A percentile compares a stretch with the other conserved stretches of the same genome.
Conservation (phyloP, 805 yeast species). For the Yarrowia sp. region DNA sequence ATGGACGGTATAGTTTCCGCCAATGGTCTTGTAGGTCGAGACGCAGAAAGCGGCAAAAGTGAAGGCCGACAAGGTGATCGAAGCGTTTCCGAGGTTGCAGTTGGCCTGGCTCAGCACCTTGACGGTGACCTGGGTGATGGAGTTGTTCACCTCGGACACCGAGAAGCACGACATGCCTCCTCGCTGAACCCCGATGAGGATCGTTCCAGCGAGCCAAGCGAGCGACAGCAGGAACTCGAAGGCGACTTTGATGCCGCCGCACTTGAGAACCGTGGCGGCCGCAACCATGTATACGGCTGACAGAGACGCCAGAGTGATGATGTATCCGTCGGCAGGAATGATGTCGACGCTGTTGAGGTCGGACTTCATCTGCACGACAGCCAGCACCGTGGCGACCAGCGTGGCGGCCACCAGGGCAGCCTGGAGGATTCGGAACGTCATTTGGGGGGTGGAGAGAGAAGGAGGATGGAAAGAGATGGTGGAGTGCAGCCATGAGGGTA, state of each 20-base stretch:
- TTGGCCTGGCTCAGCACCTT: conserved; percentile 15
- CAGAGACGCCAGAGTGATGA: conserved; percentile 4
- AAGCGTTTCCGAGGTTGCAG: conserved; percentile 6
- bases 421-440: not conserved
- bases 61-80: not conserved
- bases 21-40: not conserved
- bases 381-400: not conserved
- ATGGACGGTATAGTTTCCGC: not conserved
- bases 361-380: not conserved
- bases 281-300: not conserved
- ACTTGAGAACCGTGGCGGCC: not conserved
- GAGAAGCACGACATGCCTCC: conserved; percentile 25
- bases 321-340: conserved; percentile 8
- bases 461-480: not conserved
- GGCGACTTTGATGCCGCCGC: not conserved
- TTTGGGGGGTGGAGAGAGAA: not conserved
- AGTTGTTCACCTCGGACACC: not conserved
- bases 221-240: not conserved
- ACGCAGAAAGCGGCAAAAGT: conserved; percentile 10
- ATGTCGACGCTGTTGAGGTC: conserved; percentile 5
- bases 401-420: conserved; percentile 9
- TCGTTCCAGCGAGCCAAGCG: conserved; percentile 18
- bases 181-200: conserved; percentile 1
- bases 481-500: conserved; percentile 15
- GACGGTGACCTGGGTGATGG: not conserved